A percentile compares a stretch with the other conserved stretches of the same genome.
Conservation (phyloP, 2,329 filamentous ascomycete genomes). For the Sclerotiophoma versabilis region DNA sequence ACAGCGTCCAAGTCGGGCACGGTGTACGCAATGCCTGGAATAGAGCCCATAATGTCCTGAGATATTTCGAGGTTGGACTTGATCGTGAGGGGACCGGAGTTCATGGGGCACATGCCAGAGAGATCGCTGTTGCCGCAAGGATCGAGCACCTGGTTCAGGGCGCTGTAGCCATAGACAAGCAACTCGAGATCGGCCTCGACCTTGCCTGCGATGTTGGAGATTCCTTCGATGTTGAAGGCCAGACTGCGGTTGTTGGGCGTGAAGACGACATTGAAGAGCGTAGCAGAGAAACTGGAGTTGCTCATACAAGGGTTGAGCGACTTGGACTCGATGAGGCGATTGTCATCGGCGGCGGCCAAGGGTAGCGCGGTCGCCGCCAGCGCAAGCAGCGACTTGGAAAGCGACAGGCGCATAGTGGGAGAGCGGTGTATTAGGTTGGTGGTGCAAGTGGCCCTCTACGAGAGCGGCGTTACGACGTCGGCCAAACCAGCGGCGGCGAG, state of each 20-base stretch:
- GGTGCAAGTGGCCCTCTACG: slow-evolving; percentile 26
- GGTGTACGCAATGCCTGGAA: slow-evolving; percentile 85
- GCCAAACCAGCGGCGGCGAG: slow-evolving; percentile 47
- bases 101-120: slow-evolving; percentile 91
- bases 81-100: slow-evolving; percentile 79
- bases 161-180: slow-evolving; percentile 81
- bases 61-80: slow-evolving; percentile 68
- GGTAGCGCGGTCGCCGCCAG: slow-evolving; percentile 51
- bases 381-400: slow-evolving; percentile 42
- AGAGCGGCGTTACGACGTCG: slow-evolving; percentile 36
- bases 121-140: slow-evolving; percentile 72
- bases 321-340: slow-evolving; percentile 75
- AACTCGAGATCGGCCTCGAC: slow-evolving; percentile 79
- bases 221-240: slow-evolving; percentile 76
- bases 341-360: slow-evolving; percentile 62
- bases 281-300: slow-evolving; percentile 86
- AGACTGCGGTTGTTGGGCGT: slow-evolving; percentile 77
- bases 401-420: slow-evolving; percentile 45
- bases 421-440: slow-evolving; percentile 23
- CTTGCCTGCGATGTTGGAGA: slow-evolving; percentile 83
- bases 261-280: slow-evolving; percentile 84
- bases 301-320: slow-evolving; percentile 86
- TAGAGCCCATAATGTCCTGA: slow-evolving; percentile 66
- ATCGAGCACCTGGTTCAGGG: slow-evolving; percentile 72
- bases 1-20: slow-evolving; percentile 91